Percentiles rank a stretch among this genome's conserved stretches.
Evolutionary conservation across 345 rosid genomes (phyloP).

Genomic region (Garcia nutans): DNA sequence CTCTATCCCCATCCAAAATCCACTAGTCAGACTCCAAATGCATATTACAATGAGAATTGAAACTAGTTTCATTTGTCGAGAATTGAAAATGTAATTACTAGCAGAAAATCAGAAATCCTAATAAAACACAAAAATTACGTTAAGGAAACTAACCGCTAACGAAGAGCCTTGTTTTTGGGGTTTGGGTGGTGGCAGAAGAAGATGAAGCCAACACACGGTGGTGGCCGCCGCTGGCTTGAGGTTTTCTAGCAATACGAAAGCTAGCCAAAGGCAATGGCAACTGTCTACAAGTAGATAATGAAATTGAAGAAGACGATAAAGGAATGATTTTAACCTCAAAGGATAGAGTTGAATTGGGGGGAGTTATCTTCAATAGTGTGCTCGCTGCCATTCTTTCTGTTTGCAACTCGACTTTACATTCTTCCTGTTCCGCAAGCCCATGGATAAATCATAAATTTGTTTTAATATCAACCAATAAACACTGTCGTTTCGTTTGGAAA

Average conservation of each 20-base stretch:
- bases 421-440: no score
- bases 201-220: slow-evolving; percentile 28
- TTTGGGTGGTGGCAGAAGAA: slow-evolving; percentile 22
- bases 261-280: background rate
- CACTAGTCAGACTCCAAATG: no score
- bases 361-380: background rate
- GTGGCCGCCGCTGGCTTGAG: background rate
- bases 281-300: background rate
- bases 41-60: no score
- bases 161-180: slow-evolving; percentile 51
- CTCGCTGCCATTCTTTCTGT: background rate
- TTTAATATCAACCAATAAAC: no score
- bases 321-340: background rate
- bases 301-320: background rate
- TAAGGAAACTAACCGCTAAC: slow-evolving; percentile 53
- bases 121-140: background rate
- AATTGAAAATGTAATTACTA: background rate
- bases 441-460: no score
- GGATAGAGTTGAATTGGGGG: background rate
- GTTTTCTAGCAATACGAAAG: background rate
- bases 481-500: no score
- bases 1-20: no score
- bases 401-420: no score
- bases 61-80: background rate
- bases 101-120: background rate